Conservation (phyloP, 2,329 filamentous ascomycete species). For the Karstenula rhodostoma region DNA sequence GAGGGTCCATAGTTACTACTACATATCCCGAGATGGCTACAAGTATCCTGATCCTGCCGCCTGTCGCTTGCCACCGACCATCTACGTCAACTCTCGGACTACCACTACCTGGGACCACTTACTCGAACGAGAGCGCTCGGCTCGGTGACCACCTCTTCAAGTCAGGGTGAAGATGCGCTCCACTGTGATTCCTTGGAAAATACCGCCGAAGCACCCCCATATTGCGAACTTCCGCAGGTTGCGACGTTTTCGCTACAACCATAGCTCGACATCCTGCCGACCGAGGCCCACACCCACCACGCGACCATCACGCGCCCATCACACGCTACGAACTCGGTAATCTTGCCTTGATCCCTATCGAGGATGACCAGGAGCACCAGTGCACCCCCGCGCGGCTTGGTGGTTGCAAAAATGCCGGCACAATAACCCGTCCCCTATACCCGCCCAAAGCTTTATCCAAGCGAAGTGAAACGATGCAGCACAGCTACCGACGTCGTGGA, state of each 20-base stretch:
- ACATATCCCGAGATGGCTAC: too few species aligned
- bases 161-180: background rate
- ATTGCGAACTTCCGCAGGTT: background rate
- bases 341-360: constrained; percentile 10
- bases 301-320: too few species aligned
- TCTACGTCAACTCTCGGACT: background rate
- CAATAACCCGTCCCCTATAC: constrained; percentile 1
- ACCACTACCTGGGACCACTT: background rate
- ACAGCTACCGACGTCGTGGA: background rate
- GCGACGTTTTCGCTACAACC: background rate
- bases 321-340: constrained; percentile 7
- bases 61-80: background rate
- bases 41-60: too few species aligned
- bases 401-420: background rate
- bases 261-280: background rate
- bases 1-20: background rate
- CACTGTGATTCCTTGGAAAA: background rate
- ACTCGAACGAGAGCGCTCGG: background rate
- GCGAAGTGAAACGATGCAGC: constrained; percentile 2
- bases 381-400: background rate
- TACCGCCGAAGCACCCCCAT: background rate
- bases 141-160: background rate
- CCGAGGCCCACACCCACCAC: constrained; percentile 3
- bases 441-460: constrained; percentile 1
- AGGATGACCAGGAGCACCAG: constrained; percentile 4